Base-by-base conservation (phyloP, 208 protist genomes). In the Leptomonas pyrrhocoris region DNA sequence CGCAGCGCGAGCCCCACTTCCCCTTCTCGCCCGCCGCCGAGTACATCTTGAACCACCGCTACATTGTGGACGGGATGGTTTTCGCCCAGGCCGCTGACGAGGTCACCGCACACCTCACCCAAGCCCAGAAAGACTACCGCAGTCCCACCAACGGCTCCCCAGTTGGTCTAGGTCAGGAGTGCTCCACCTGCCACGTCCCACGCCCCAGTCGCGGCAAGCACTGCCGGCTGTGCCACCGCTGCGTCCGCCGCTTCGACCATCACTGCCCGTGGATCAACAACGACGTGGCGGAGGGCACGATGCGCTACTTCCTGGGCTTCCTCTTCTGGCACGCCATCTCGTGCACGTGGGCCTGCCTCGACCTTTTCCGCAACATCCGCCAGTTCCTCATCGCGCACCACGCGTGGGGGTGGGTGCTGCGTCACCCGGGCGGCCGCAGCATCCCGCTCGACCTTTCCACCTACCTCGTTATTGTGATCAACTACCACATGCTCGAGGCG, bases 231-330 rank as follows among this genome's bases (percentile, higher is more conserved):
- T 98, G 95, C 74, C 70, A 94, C 38, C 59, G 63, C 38, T 99
- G 98, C 83, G 95, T 99, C 21, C 87, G 96, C 34, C 92, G 93
- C 60, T 98, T 92, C 74, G 98, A 99, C 73, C 98, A 99, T 73
- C 96, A 98, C 81, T 99, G 98, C 79, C 89, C 88, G 27, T 99
- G 98, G 97, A 93, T 99, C 27, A 98, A 99, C 87, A 98, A 97
- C 68, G 96, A 98, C 82, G 95, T 99, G 38, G 98, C 97, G 36
- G 95, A 97, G 61, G 82, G 84, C 31, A 98, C 96, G 42, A 93
- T 96, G 73, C 88, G 93, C 16, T 97, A 89, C 82, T 98, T 98
- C 74, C 61, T 96, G 4, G 69, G 84, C 21, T 98, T 99, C 65
- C 79, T 99, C 23, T 50, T 94, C 48, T 63, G 63, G 16, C 93